phyloP scores from a whole-genome alignment of 83 land plant species.

The Picea engelmannii region DNA sequence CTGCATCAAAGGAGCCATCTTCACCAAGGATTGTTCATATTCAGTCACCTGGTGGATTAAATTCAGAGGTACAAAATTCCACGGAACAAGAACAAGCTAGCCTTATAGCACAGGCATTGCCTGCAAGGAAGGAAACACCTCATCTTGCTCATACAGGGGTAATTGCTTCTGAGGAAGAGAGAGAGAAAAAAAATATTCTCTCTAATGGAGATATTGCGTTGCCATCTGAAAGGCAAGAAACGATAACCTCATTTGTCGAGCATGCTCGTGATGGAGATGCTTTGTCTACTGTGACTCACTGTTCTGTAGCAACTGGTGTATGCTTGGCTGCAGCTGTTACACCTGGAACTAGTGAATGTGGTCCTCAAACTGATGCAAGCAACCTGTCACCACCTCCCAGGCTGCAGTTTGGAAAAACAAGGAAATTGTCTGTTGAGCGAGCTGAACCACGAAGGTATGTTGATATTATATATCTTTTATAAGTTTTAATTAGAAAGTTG shows the following conservation, averaged over 20 bases:
- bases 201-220: conserved; percentile 15
- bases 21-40: neutral
- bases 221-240: conserved; percentile 25
- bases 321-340: conserved; percentile 29
- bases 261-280: conserved; percentile 19
- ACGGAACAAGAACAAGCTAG: neutral
- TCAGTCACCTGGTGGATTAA: neutral
- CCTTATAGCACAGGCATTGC: conserved; percentile 8
- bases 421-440: too few species aligned
- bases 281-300: conserved; percentile 21
- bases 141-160: neutral
- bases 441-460: too few species aligned
- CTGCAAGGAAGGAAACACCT: neutral
- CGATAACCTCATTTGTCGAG: conserved; percentile 18
- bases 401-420: conserved; percentile 61
- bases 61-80: conserved; percentile 4
- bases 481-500: too few species aligned
- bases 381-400: conserved; percentile 32
- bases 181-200: neutral
- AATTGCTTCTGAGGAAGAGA: conserved; percentile 2
- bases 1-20: conserved; percentile 10
- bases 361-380: conserved; percentile 35
- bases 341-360: conserved; percentile 37
- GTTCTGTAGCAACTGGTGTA: conserved; percentile 23
- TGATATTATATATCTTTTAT: too few species aligned